These are phyloP conservation scores for Corinectria fuckeliana DNA, from an alignment of 2,329 filamentous ascomycete genomes.

Conservation along the genomic window DNA sequence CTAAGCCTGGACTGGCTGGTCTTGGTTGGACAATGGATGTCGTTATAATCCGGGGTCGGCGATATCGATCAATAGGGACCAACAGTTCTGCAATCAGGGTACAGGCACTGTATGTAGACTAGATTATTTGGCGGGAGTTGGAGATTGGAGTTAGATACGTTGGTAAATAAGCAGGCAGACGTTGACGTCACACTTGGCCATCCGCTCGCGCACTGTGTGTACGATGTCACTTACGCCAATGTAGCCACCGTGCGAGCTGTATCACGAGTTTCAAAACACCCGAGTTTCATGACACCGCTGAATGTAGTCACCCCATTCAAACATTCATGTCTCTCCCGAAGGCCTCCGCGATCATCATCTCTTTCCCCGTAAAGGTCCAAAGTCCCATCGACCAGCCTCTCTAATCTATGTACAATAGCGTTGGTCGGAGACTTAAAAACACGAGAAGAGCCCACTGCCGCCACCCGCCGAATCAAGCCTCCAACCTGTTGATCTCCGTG, in stretches of 20 bases:
- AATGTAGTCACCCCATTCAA: constrained; percentile 2
- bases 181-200: constrained; percentile 4
- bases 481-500: constrained; percentile 22
- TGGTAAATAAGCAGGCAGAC: not conserved
- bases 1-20: no score
- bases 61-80: constrained; percentile 4
- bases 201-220: constrained; percentile 29
- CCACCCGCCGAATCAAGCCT: constrained; percentile 22
- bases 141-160: not conserved
- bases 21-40: not conserved
- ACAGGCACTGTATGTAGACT: not conserved
- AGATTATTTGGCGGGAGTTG: not conserved
- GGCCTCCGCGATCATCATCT: not conserved
- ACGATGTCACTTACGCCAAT: no score
- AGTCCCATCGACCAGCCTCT: not conserved
- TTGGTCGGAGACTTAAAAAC: constrained; percentile 15
- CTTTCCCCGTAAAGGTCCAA: not conserved
- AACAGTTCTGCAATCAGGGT: not conserved
- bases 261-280: not conserved
- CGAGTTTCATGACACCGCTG: not conserved
- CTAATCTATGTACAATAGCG: constrained; percentile 2
- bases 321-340: not conserved
- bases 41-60: constrained; percentile 15
- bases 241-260: constrained; percentile 21
- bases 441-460: constrained; percentile 22